These are phyloP conservation scores for Leccinum brunneo-olivaceum DNA, from an alignment of 1,284 basidiomycete species.

Conservation along the genomic window DNA sequence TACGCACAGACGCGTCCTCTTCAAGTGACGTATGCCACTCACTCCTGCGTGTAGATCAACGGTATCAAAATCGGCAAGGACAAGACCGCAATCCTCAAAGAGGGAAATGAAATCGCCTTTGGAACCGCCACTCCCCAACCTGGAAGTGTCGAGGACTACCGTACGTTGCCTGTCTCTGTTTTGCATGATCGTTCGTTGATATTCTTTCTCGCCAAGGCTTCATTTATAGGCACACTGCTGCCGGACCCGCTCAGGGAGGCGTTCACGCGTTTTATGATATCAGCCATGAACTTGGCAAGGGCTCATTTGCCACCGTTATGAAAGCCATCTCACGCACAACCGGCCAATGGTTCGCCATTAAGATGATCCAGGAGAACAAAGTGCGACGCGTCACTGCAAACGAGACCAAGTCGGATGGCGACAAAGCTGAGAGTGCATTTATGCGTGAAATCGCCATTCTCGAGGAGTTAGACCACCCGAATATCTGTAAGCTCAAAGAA, in stretches of 20 bases:
- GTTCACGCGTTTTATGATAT: constrained; percentile 63
- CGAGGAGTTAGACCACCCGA: constrained; percentile 66
- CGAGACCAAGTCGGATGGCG: constrained; percentile 18
- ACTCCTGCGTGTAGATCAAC: constrained; percentile 53
- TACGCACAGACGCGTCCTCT: constrained; percentile 36
- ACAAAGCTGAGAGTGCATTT: constrained; percentile 36
- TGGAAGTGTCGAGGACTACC: constrained; percentile 27
- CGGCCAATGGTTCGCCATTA: constrained; percentile 66
- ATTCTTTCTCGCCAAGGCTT: constrained; percentile 32
- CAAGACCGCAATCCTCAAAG: constrained; percentile 53
- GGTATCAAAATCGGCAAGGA: constrained; percentile 56
- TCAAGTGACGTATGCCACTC: constrained; percentile 6
- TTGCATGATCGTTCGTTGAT: not conserved
- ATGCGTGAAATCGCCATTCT: constrained; percentile 79
- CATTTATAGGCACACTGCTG: constrained; percentile 49
- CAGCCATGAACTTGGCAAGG: constrained; percentile 64
- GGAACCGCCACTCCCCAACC: constrained; percentile 49
- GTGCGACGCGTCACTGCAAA: constrained; percentile 33
- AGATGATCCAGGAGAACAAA: constrained; percentile 59
- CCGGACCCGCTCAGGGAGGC: constrained; percentile 41
- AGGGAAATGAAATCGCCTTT: constrained; percentile 81
- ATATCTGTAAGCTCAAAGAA: constrained; percentile 79
- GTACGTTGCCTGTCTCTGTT: constrained; percentile 32
- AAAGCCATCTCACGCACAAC: constrained; percentile 57
- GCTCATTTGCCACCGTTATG: constrained; percentile 76